A percentile compares a stretch with the other conserved stretches of the same genome.
These are phyloP conservation scores for Fusarium drepaniforme DNA, from an alignment of 2,329 filamentous ascomycete species.

Conservation along the genomic window DNA sequence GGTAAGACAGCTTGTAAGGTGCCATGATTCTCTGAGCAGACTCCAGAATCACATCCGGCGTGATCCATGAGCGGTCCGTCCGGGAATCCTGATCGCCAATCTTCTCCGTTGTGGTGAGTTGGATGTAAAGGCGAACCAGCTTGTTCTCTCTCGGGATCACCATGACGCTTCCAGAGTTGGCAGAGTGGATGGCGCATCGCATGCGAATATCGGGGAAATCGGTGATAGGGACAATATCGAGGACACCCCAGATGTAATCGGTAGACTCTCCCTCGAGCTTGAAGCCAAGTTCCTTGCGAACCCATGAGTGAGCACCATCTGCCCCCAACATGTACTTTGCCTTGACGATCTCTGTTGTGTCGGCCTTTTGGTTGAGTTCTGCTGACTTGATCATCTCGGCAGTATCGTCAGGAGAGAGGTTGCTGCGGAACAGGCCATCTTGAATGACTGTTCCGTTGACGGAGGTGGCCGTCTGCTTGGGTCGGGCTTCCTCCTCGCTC, in stretches of 20 bases:
- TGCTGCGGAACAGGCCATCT: conserved; percentile 32
- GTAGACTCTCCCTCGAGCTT: conserved; percentile 44
- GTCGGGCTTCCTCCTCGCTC: conserved; percentile 26
- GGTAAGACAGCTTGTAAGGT: conserved; percentile 62
- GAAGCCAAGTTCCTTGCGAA: conserved; percentile 40
- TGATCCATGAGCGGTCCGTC: conserved; percentile 14
- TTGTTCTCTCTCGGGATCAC: conserved; percentile 44
- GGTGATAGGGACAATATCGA: conserved; percentile 43
- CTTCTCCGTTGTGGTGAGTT: conserved; percentile 15
- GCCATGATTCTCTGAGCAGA: conserved; percentile 64
- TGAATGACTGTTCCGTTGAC: conserved; percentile 18
- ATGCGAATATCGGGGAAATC: conserved; percentile 46
- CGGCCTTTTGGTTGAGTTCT: conserved; percentile 24
- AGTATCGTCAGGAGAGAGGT: conserved; percentile 24
- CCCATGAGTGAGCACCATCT: conserved; percentile 44
- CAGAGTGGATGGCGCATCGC: conserved; percentile 45
- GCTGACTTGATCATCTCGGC: conserved; percentile 26
- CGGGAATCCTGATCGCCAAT: conserved; percentile 12
- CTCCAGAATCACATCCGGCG: conserved; percentile 58
- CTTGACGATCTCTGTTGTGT: conserved; percentile 17
- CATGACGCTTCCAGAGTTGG: conserved; percentile 39
- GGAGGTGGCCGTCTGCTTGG: conserved; percentile 23
- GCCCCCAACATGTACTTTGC: conserved; percentile 36
- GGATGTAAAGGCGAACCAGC: conserved; percentile 41
- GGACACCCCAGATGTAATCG: conserved; percentile 46